Evolutionary conservation across 2,329 filamentous ascomycete genomes (phyloP).

Genomic region (Aspergillus pseudoglaucus): DNA sequence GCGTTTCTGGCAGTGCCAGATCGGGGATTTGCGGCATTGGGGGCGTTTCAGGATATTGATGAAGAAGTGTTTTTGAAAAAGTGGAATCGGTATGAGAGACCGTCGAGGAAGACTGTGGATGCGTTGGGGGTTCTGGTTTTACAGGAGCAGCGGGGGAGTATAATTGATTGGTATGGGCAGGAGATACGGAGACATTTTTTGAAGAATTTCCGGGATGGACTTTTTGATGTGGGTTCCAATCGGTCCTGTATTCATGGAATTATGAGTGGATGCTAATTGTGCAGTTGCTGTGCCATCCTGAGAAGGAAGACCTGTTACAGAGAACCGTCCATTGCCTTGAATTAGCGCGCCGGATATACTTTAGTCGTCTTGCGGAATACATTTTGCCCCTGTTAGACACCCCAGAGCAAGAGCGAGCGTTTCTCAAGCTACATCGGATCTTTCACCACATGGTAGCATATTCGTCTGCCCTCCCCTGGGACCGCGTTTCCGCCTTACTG

Average conservation of each 20-base stretch:
- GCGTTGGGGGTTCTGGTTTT: constrained; percentile 28
- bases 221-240: constrained; percentile 25
- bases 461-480: constrained; percentile 33
- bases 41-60: constrained; percentile 16
- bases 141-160: constrained; percentile 19
- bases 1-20: constrained; percentile 34
- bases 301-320: constrained; percentile 21
- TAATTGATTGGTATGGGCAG: constrained; percentile 39
- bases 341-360: constrained; percentile 32
- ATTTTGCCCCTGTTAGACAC: constrained; percentile 23
- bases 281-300: constrained; percentile 20
- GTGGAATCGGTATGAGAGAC: constrained; percentile 24
- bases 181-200: constrained; percentile 40
- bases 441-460: constrained; percentile 45
- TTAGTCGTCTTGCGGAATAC: constrained; percentile 29
- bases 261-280: background rate
- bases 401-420: constrained; percentile 22
- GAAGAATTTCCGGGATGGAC: constrained; percentile 26
- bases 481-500: constrained; percentile 38
- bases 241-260: background rate
- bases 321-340: constrained; percentile 30
- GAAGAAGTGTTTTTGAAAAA: constrained; percentile 22
- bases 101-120: constrained; percentile 23
- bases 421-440: constrained; percentile 34
- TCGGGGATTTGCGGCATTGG: constrained; percentile 25